phyloP scores from a whole-genome alignment of 2,329 filamentous ascomycete species.

The Stagonosporopsis tanaceti region DNA sequence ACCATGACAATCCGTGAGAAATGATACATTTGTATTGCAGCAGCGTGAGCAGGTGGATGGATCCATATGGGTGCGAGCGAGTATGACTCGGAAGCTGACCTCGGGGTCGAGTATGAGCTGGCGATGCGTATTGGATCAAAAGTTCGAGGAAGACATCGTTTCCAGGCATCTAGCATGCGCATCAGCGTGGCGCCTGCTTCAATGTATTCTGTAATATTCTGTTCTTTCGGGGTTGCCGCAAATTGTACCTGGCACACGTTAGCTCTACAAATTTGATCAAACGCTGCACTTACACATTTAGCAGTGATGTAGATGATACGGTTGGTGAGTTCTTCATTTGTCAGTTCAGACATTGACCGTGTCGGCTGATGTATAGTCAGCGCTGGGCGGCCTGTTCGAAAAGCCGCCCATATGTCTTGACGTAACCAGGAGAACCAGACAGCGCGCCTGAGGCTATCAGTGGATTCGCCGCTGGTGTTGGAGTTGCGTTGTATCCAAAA shows the following conservation, averaged over 20 bases:
- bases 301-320: conserved; percentile 64
- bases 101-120: conserved; percentile 16
- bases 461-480: conserved; percentile 64
- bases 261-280: conserved; percentile 44
- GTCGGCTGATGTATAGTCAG: conserved; percentile 67
- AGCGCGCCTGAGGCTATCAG: conserved; percentile 62
- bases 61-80: conserved; percentile 37
- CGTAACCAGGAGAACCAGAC: conserved; percentile 73
- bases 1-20: conserved; percentile 63
- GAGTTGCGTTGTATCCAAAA: conserved; percentile 71
- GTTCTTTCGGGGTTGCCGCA: conserved; percentile 58
- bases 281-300: conserved; percentile 63
- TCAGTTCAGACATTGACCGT: conserved; percentile 57
- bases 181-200: conserved; percentile 57
- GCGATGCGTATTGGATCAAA: conserved; percentile 53
- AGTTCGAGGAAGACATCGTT: conserved; percentile 52
- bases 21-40: conserved; percentile 61
- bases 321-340: conserved; percentile 61
- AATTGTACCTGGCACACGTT: conserved; percentile 56
- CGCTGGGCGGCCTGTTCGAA: conserved; percentile 63
- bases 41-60: conserved; percentile 45
- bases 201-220: conserved; percentile 50
- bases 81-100: conserved; percentile 3
- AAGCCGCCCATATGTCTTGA: conserved; percentile 71
- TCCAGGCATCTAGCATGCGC: conserved; percentile 61